Conservation (phyloP, 495 filamentous ascomycete genomes). For the Bacidia rubella region DNA sequence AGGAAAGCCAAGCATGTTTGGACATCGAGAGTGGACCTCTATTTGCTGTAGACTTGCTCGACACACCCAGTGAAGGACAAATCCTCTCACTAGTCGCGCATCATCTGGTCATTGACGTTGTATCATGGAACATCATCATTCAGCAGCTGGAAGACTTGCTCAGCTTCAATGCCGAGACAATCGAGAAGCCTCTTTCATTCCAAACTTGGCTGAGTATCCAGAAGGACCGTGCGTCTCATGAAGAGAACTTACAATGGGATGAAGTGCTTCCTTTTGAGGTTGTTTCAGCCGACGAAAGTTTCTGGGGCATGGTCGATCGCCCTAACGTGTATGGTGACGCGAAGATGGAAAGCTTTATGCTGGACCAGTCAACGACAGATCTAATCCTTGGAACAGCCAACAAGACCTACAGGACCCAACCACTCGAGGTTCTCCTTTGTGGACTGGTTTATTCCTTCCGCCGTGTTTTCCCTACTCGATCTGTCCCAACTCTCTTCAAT, state of each 20-base stretch:
- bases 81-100: constrained; percentile 31
- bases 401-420: constrained; percentile 30
- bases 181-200: constrained; percentile 18
- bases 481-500: constrained; percentile 18
- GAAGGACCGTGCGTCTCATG: constrained; percentile 4
- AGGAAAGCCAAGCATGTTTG: constrained; percentile 13
- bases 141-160: constrained; percentile 43
- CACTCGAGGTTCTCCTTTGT: constrained; percentile 35
- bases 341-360: constrained; percentile 27
- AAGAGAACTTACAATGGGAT: too few relatives aligned
- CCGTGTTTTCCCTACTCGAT: constrained; percentile 27
- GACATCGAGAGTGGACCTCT: constrained; percentile 30
- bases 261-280: constrained; percentile 5
- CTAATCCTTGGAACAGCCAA: constrained; percentile 31
- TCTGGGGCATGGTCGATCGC: constrained; percentile 11
- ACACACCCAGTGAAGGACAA: constrained; percentile 8
- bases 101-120: constrained; percentile 45
- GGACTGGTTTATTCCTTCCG: constrained; percentile 36
- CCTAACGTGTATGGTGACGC: constrained; percentile 34
- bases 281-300: constrained; percentile 6
- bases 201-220: constrained; percentile 17
- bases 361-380: constrained; percentile 30
- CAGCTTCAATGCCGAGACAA: constrained; percentile 15
- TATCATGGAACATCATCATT: constrained; percentile 45
- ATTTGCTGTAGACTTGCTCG: constrained; percentile 31